Evolutionary conservation across 306 rosid species (phyloP).

Genomic region (Cucumis melo): DNA sequence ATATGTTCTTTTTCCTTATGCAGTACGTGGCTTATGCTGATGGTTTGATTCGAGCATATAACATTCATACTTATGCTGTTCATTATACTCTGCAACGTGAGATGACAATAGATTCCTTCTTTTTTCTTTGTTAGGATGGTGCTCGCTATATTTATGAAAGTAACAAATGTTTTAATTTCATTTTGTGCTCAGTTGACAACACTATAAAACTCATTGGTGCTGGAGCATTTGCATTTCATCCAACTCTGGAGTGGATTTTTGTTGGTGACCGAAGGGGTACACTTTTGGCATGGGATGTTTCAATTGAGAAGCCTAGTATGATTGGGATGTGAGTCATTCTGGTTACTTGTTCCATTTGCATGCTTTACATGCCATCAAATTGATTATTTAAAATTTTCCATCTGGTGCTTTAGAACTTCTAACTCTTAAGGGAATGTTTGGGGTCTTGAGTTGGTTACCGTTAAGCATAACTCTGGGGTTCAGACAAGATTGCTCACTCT

Average conservation of each 20-base stretch:
- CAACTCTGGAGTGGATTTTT: conserved; percentile 96
- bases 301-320: conserved; percentile 88
- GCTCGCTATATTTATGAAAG: neutral
- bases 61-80: conserved; percentile 89
- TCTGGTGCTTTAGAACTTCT: neutral
- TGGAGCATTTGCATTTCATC: conserved; percentile 96
- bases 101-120: conserved; percentile 16
- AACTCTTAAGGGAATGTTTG: no score
- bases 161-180: conserved; percentile 10
- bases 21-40: conserved; percentile 95
- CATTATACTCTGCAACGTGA: conserved; percentile 87
- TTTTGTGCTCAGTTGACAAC: conserved; percentile 50
- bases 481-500: neutral
- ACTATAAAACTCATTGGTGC: conserved; percentile 92
- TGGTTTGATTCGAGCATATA: conserved; percentile 93
- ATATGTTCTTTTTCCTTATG: conserved; percentile 14
- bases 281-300: conserved; percentile 93
- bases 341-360: neutral
- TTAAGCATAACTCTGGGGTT: neutral
- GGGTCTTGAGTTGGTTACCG: neutral
- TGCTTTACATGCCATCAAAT: neutral
- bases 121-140: conserved; percentile 3
- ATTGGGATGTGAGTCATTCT: conserved; percentile 86
- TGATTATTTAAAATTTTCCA: neutral
- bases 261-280: conserved; percentile 98